Evolutionary conservation across 139 green algal species (phyloP).

Genomic region (Chlamydomonas asymmetrica): DNA sequence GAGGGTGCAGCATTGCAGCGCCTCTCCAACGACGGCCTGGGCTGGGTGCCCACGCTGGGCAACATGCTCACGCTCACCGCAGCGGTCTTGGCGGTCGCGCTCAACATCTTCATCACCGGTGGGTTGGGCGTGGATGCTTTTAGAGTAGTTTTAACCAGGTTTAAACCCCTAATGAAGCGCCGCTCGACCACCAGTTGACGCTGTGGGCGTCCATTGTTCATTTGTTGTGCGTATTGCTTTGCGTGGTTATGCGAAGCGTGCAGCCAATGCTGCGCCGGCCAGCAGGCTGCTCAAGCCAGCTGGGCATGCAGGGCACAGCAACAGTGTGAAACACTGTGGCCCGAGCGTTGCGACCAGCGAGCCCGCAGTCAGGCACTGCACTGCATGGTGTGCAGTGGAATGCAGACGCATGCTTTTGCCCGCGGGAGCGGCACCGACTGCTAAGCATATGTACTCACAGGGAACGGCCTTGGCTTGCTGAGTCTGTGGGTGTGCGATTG

Average conservation of each 20-base stretch:
- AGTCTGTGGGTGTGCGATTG: not conserved
- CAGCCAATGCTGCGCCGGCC: too few species aligned
- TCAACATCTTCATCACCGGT: slow-evolving; percentile 63
- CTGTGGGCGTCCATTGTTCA: too few species aligned
- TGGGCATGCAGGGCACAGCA: too few species aligned
- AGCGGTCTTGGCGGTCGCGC: slow-evolving; percentile 65
- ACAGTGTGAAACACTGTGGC: too few species aligned
- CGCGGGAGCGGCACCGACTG: not conserved
- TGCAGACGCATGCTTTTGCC: not conserved
- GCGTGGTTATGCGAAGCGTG: too few species aligned
- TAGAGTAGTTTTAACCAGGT: too few species aligned
- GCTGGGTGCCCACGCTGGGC: slow-evolving; percentile 80
- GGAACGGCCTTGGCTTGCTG: not conserved
- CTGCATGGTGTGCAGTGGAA: not conserved
- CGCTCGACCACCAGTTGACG: too few species aligned
- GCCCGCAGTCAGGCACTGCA: not conserved
- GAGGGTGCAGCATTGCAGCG: slow-evolving; percentile 48
- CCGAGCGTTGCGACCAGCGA: too few species aligned
- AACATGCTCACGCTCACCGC: slow-evolving; percentile 79
- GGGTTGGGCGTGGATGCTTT: too few species aligned
- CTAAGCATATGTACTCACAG: not conserved
- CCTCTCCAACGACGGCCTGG: slow-evolving; percentile 57
- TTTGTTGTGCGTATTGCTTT: too few species aligned
- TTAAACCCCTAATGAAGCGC: too few species aligned
- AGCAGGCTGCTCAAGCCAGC: too few species aligned